These are phyloP conservation scores for Quercus robur DNA, from an alignment of 306 rosid genomes.

Conservation along the genomic window DNA sequence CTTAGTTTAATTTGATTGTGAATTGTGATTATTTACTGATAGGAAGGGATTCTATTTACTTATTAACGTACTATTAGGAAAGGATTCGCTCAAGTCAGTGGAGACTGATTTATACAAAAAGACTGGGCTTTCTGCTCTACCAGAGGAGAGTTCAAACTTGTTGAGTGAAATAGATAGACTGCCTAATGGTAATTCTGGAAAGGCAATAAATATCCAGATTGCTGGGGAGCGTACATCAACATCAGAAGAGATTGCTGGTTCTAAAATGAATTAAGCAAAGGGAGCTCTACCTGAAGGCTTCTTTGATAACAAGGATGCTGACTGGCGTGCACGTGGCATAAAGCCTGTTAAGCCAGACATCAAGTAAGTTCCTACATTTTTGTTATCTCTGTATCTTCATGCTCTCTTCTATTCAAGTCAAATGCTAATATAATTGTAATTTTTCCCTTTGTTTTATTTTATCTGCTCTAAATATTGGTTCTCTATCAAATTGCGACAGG, in stretches of 20 bases:
- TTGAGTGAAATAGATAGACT: no score
- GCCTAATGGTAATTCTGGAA: no score
- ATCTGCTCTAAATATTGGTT: background rate
- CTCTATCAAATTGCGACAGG: background rate
- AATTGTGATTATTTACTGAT: background rate
- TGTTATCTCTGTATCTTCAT: conserved; percentile 16
- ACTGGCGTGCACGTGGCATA: conserved; percentile 81
- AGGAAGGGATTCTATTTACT: conserved; percentile 7
- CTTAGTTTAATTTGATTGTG: background rate
- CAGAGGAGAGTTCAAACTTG: background rate
- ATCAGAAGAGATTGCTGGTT: conserved; percentile 33
- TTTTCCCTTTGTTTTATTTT: background rate
- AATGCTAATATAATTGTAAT: background rate
- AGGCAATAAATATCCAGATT: conserved; percentile 15
- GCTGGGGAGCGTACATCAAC: conserved; percentile 30
- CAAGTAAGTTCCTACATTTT: conserved; percentile 46
- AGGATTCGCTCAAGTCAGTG: conserved; percentile 24
- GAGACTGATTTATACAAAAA: conserved; percentile 35
- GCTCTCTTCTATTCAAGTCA: background rate
- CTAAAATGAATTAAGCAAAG: conserved; percentile 55
- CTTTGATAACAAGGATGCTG: conserved; percentile 97
- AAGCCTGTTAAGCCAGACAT: conserved; percentile 84
- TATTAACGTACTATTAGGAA: conserved; percentile 26
- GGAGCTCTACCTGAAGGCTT: conserved; percentile 95
- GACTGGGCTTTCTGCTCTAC: conserved; percentile 29